Base-by-base conservation (phyloP, 2,329 filamentous ascomycete genomes). In the Chaetomium olivaceum region DNA sequence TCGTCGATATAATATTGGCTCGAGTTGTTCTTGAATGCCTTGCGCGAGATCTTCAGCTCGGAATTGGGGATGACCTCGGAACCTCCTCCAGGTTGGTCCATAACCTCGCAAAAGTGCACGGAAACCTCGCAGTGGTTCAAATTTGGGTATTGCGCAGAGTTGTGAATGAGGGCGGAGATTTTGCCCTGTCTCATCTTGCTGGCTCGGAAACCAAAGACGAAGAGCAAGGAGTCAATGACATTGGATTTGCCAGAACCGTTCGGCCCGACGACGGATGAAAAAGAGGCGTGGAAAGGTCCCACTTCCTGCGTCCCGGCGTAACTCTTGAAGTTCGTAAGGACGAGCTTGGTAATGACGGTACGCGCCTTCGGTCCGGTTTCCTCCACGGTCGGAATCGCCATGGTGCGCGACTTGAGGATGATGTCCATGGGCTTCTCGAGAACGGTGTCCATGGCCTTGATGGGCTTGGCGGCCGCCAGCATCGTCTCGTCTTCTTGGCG, bases 141-240 rank as follows among this genome's bases (percentile, higher is more conserved):
- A 72, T 97, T 86, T 0, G 93, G 93, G 71, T 91, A 87, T 63
- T 91, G 87, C 0, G 93, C 93, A 14, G 95, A 98, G 77, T 98
- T 99, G 80, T 99, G 95, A 71, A 99, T 99, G 58, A 99, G 82
- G 4, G 95, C 95, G 0, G 95, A 99, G 57, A 99, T 93, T 80
- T 99, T 99, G 74, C 95, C 95, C 77, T 99, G 95, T 74, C 95
- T 87, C 95, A 99, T 99, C 80, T 99, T 99, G 83, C 94, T 98
- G 51, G 95, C 95, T 67, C 95, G 89, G 81, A 99, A 99, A 62
- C 96, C 95, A 75, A 99, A 99, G n/a, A 99, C 95, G 74, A 99
- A 99, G 0, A 99, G 86, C 31, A 99, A 82, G 2, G 95, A 97
- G 78, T 99, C 95, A 75, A 99, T 99, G 68, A 99, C 96, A 73